Base-by-base conservation (phyloP, 768 basidiomycete genomes). In the Xerocomus brunneocitrinus region DNA sequence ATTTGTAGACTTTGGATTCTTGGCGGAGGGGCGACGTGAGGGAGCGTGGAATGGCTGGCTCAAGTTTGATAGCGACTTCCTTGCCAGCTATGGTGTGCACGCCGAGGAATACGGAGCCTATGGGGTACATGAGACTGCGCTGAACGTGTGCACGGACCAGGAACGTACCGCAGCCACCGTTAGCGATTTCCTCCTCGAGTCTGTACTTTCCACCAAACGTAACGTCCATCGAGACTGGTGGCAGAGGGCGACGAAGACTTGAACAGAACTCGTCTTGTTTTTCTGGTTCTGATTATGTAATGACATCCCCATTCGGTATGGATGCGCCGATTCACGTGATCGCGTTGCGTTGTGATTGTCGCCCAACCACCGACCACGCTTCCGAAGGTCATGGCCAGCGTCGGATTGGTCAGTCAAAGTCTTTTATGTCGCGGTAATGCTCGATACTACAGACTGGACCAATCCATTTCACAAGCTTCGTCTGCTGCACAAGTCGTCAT, bases 1-100 rank as follows among this genome's bases (percentile, higher is more conserved):
- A 85, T 74, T 91, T 92, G 79, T 95, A 95, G 38, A 94, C 91
- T 71, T 89, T 91, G 39, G 86, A 86, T 67, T 95, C 92, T 63
- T 92, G 90, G 67, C 87, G 85, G 59, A 94, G 79, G 3, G 89
- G 89, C 45, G 85, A 85, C 50, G 77, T 69, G 54, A 61, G 59
- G 7, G 71, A 62, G 62, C 68, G 50, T 1, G 76, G 68, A 25
- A 76, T 65, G 16, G 82, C 85, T 22, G 86, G 85, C 69, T 91
- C 87, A 22, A 91, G 74, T 66, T 91, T 91, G 66, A 91, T 90
- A 52, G 88, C 88, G 38, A 91, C 88, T 64, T 88, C 86, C 58
- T 90, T 90, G 56, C 88, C 88, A 12, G 88, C 88, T 52, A 89
- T 72, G 47, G 85, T 87, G 70, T 90, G 88, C 8, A 88, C 84